A percentile compares a stretch with the other conserved stretches of the same genome.
Conservation (phyloP, 768 basidiomycete species). For the Epithele typhae region DNA sequence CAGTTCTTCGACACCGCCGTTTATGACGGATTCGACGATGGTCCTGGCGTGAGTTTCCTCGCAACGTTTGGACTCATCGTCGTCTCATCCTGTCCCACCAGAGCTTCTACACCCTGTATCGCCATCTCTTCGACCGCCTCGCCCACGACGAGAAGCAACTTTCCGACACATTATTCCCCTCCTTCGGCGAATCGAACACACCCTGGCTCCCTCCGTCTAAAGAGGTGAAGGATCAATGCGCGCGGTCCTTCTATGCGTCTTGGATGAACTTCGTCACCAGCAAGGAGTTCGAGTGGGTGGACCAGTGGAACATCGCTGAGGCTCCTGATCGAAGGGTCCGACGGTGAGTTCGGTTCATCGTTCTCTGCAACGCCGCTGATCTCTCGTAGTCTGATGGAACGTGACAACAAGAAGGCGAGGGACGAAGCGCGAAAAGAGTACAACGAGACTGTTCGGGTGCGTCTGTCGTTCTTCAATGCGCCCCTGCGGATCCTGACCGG, state of each 20-base stretch:
- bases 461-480: conserved; percentile 19
- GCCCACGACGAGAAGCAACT: conserved; percentile 70
- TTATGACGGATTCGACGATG: conserved; percentile 65
- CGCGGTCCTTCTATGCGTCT: conserved; percentile 72
- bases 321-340: conserved; percentile 85
- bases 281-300: conserved; percentile 88
- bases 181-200: conserved; percentile 80
- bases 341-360: conserved; percentile 41
- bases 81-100: conserved; percentile 27
- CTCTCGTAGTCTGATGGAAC: conserved; percentile 75
- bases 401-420: conserved; percentile 89
- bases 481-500: not conserved
- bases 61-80: not conserved
- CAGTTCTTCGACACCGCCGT: conserved; percentile 76
- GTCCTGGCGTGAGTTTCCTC: conserved; percentile 43
- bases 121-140: conserved; percentile 80
- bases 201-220: conserved; percentile 54
- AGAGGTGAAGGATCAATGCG: conserved; percentile 43
- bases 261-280: conserved; percentile 86
- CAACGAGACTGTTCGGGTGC: conserved; percentile 84
- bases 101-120: conserved; percentile 90
- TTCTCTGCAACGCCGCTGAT: conserved; percentile 1
- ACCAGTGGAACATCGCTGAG: conserved; percentile 77
- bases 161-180: conserved; percentile 57
- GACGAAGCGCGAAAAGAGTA: conserved; percentile 88